Conservation (phyloP, 2,329 filamentous ascomycete genomes). For the Sclerotinia subarctica region DNA sequence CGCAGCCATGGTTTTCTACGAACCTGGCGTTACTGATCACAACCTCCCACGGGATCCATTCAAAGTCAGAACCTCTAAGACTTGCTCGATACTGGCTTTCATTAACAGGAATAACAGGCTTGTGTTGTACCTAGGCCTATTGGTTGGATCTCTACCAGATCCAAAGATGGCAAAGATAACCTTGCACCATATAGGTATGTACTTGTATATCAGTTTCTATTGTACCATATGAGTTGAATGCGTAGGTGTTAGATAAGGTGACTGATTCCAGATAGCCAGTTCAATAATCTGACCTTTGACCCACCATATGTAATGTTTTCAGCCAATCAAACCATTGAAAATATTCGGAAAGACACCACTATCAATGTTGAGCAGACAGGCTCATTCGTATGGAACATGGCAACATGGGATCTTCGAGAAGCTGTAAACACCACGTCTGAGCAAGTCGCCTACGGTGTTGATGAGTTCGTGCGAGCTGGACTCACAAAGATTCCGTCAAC, state of each 20-base stretch:
- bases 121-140: slow-evolving; percentile 61
- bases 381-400: slow-evolving; percentile 57
- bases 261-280: slow-evolving; percentile 42
- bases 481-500: slow-evolving; percentile 48
- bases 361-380: slow-evolving; percentile 55
- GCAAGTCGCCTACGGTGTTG: slow-evolving; percentile 47
- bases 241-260: background rate
- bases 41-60: slow-evolving; percentile 22
- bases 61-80: slow-evolving; percentile 16
- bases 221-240: background rate
- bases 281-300: slow-evolving; percentile 62
- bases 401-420: slow-evolving; percentile 54
- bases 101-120: slow-evolving; percentile 39
- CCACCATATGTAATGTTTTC: slow-evolving; percentile 62
- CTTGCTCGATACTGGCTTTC: background rate
- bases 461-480: slow-evolving; percentile 52
- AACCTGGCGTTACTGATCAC: slow-evolving; percentile 16
- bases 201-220: background rate
- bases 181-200: slow-evolving; percentile 51
- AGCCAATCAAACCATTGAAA: slow-evolving; percentile 51
- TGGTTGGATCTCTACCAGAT: slow-evolving; percentile 59
- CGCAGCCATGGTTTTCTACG: slow-evolving; percentile 7
- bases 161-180: slow-evolving; percentile 48
- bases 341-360: slow-evolving; percentile 53
- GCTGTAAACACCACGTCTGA: slow-evolving; percentile 55